Evolutionary conservation across 108 stramenopile genomes (phyloP).

Genomic region (Discostella pseudostelligera): DNA sequence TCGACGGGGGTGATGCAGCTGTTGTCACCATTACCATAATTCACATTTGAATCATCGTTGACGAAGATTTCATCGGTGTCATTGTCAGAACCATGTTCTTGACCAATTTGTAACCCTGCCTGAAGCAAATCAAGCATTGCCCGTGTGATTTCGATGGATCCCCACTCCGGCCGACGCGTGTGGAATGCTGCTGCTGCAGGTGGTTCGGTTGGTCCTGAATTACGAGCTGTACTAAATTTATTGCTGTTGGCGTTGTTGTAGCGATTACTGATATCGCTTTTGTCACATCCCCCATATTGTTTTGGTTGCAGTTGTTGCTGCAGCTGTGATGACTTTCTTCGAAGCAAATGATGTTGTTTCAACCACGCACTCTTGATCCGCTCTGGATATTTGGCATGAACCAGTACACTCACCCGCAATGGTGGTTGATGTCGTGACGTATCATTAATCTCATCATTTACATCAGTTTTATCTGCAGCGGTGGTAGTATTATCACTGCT

Average conservation of each 20-base stretch:
- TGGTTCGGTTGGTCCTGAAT: neutral
- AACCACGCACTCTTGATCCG: constrained; percentile 70
- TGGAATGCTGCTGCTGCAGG: constrained; percentile 51
- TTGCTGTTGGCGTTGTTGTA: neutral
- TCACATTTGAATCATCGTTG: constrained; percentile 4
- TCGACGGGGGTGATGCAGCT: constrained; percentile 62
- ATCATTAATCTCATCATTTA: neutral
- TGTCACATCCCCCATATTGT: constrained; percentile 26
- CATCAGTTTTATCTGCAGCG: neutral
- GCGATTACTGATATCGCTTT: neutral
- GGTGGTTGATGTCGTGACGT: neutral
- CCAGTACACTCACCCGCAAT: constrained; percentile 57
- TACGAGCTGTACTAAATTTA: neutral
- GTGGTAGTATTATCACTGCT: too few relatives aligned
- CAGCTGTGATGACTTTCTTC: constrained; percentile 23
- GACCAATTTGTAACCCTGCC: constrained; percentile 64
- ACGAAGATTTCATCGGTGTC: constrained; percentile 16
- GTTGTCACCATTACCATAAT: neutral
- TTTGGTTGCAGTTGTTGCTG: constrained; percentile 28
- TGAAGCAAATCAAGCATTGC: constrained; percentile 87
- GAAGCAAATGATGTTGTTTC: constrained; percentile 61
- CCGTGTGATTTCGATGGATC: constrained; percentile 87
- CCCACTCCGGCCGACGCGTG: constrained; percentile 80
- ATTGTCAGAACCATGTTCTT: neutral
- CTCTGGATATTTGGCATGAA: constrained; percentile 85